phyloP scores from a whole-genome alignment of 805 yeast genomes.

The Lipomyces spencermartinsiae region DNA sequence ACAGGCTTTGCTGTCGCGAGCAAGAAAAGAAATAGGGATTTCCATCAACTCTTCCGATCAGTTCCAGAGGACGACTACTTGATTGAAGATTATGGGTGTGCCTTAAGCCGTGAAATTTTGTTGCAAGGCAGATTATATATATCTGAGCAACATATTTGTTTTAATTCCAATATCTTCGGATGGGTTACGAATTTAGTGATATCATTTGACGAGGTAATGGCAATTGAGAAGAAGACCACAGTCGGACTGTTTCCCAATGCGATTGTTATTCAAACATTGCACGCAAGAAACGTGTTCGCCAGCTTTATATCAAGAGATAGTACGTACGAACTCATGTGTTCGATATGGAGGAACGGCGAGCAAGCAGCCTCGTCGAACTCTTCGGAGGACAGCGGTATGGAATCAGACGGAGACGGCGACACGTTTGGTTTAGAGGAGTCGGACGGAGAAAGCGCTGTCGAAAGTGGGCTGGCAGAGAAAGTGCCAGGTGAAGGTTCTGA shows the following conservation, averaged over 20 bases:
- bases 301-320: conserved; percentile 84
- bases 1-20: conserved; percentile 55
- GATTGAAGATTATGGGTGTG: conserved; percentile 89
- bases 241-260: conserved; percentile 94
- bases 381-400: conserved; percentile 32
- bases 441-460: conserved; percentile 45
- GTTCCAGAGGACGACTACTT: conserved; percentile 73
- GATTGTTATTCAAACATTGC: conserved; percentile 68
- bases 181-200: conserved; percentile 86
- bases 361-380: conserved; percentile 19
- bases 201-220: conserved; percentile 70
- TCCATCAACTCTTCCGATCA: conserved; percentile 74
- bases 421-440: conserved; percentile 42
- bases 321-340: conserved; percentile 70
- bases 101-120: conserved; percentile 82
- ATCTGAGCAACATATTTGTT: conserved; percentile 78
- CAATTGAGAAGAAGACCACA: conserved; percentile 80
- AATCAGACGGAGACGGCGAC: conserved; percentile 51
- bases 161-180: conserved; percentile 84
- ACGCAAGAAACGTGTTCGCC: conserved; percentile 77
- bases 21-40: conserved; percentile 69
- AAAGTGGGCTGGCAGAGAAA: conserved; percentile 11
- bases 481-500: conserved; percentile 18
- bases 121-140: conserved; percentile 87
- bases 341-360: conserved; percentile 64